Evolutionary conservation across 192 early-diverging fungal species (phyloP).

Genomic region (Rhizophlyctis rosea): DNA sequence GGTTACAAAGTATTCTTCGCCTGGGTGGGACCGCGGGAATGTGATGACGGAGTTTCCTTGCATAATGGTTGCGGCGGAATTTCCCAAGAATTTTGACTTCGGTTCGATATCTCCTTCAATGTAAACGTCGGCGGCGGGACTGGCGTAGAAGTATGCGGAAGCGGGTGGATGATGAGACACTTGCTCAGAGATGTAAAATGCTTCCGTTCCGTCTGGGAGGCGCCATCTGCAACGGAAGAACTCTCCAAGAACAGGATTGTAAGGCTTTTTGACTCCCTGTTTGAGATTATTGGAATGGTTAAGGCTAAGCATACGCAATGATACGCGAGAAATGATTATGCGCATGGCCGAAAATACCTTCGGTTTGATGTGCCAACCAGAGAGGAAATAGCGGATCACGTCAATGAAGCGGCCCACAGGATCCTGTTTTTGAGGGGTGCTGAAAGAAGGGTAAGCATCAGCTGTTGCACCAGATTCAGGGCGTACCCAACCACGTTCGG

Average conservation of each 20-base stretch:
- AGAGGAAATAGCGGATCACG: conserved; percentile 81
- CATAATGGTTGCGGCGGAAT: conserved; percentile 88
- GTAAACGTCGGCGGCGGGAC: conserved; percentile 74
- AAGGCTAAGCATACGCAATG: background rate
- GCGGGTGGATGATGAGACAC: conserved; percentile 94
- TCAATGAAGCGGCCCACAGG: conserved; percentile 75
- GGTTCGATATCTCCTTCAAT: conserved; percentile 82
- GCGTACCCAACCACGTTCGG: background rate
- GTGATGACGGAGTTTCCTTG: conserved; percentile 64
- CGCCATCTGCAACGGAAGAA: conserved; percentile 80
- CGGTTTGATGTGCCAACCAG: conserved; percentile 91
- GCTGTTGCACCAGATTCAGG: conserved; percentile 4
- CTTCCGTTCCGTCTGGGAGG: conserved; percentile 26
- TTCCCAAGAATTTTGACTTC: conserved; percentile 84
- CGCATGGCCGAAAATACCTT: conserved; percentile 49
- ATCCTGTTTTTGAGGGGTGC: conserved; percentile 64
- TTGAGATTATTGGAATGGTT: background rate
- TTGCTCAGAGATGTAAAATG: conserved; percentile 80
- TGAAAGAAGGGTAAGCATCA: conserved; percentile 42
- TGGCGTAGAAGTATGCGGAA: conserved; percentile 68
- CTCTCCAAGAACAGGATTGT: conserved; percentile 93
- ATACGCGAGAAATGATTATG: background rate
- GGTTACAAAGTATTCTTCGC: conserved; percentile 76
- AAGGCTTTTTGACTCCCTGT: conserved; percentile 94
- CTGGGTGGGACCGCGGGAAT: conserved; percentile 54